phyloP scores from a whole-genome alignment of 2,329 filamentous ascomycete species.

The Apiospora pterosperma region DNA sequence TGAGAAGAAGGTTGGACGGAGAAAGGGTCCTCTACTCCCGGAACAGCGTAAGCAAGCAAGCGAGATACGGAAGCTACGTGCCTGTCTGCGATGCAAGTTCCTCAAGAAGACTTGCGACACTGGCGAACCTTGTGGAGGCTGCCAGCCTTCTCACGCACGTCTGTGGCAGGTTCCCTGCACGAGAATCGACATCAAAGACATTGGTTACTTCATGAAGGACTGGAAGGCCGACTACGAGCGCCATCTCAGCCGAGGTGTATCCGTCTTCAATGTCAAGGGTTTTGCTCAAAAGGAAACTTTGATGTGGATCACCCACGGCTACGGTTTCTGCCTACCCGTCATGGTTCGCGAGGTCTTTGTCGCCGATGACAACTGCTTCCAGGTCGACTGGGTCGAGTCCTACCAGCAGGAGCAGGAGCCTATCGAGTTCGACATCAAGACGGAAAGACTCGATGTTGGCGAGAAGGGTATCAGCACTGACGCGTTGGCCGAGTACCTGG shows the following conservation, averaged over 20 bases:
- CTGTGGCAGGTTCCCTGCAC: slow-evolving; percentile 98
- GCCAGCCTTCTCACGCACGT: slow-evolving; percentile 90
- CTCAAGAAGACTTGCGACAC: slow-evolving; percentile 99
- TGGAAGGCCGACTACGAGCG: slow-evolving; percentile 97
- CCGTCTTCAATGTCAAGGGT: slow-evolving; percentile 92
- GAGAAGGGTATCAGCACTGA: slow-evolving; percentile 81
- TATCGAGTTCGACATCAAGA: slow-evolving; percentile 79
- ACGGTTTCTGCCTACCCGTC: slow-evolving; percentile 88
- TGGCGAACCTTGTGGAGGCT: slow-evolving; percentile 92
- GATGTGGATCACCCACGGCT: slow-evolving; percentile 95
- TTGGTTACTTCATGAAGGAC: slow-evolving; percentile 98
- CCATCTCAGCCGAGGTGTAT: slow-evolving; percentile 81
- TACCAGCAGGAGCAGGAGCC: slow-evolving; percentile 65
- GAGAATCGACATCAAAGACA: slow-evolving; percentile 97
- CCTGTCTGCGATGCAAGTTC: slow-evolving; percentile 95
- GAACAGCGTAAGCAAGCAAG: slow-evolving; percentile 96
- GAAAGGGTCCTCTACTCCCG: slow-evolving; percentile 83
- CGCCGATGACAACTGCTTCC: slow-evolving; percentile 87
- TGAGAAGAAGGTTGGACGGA: slow-evolving; percentile 91
- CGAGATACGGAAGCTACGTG: slow-evolving; percentile 91
- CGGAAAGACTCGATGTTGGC: slow-evolving; percentile 83
- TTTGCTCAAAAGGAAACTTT: slow-evolving; percentile 63
- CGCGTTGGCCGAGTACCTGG: slow-evolving; percentile 85
- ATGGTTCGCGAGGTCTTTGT: slow-evolving; percentile 93
- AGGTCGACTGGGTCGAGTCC: slow-evolving; percentile 89